Evolutionary conservation across 768 basidiomycete species (phyloP).

Genomic region (Rubroboletus satanas): DNA sequence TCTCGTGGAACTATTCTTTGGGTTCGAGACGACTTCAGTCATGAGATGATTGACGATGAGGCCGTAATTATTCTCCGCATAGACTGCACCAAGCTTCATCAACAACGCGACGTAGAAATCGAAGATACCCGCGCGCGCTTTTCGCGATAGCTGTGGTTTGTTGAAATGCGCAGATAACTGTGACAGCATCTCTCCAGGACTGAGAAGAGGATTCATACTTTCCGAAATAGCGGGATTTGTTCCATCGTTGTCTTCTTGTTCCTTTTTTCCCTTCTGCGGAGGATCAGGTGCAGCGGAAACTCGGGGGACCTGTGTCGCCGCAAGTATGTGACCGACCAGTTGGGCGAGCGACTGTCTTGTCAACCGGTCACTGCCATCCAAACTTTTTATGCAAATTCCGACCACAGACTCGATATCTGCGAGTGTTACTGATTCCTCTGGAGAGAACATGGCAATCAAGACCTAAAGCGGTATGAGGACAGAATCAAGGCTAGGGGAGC

Average conservation of each 20-base stretch:
- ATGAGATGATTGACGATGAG: slow-evolving; percentile 77
- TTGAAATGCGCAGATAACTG: slow-evolving; percentile 80
- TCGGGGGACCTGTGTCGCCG: slow-evolving; percentile 74
- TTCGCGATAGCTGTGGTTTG: slow-evolving; percentile 61
- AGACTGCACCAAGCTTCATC: slow-evolving; percentile 66
- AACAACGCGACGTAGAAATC: slow-evolving; percentile 84
- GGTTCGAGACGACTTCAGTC: slow-evolving; percentile 65
- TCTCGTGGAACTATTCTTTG: slow-evolving; percentile 50
- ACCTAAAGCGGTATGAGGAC: slow-evolving; percentile 33
- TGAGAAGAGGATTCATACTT: slow-evolving; percentile 63
- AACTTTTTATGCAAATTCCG: slow-evolving; percentile 58
- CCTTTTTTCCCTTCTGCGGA: slow-evolving; percentile 59
- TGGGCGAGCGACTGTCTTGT: slow-evolving; percentile 78
- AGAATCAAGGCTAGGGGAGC: background rate
- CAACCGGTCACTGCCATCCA: slow-evolving; percentile 80
- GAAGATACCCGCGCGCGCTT: slow-evolving; percentile 79
- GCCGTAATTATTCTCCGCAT: slow-evolving; percentile 80
- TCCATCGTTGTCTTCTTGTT: slow-evolving; percentile 57
- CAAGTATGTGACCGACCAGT: slow-evolving; percentile 79
- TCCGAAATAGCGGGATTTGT: slow-evolving; percentile 45
- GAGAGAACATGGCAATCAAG: slow-evolving; percentile 55
- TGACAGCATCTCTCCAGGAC: slow-evolving; percentile 75
- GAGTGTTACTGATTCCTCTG: slow-evolving; percentile 50
- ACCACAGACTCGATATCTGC: slow-evolving; percentile 78
- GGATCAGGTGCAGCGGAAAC: slow-evolving; percentile 42